A percentile compares a stretch with the other conserved stretches of the same genome.
Evolutionary conservation across 176 grass and related monocot genomes (phyloP).

Genomic region (Bothriochloa decipiens): DNA sequence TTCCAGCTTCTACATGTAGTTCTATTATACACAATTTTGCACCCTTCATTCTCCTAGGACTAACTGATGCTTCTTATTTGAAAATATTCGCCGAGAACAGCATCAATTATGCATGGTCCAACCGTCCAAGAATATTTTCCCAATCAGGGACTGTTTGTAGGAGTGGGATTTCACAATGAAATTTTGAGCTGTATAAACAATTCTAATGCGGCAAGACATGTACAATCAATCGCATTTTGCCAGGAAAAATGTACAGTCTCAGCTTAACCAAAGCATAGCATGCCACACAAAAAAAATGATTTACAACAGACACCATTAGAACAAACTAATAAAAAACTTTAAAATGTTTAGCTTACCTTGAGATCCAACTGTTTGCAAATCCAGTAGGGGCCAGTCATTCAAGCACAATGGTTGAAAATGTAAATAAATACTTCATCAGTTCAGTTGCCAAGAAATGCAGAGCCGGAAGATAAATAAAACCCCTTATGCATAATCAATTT

Average conservation of each 20-base stretch:
- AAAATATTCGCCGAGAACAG: background rate
- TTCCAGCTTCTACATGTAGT: background rate
- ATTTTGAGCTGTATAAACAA: background rate
- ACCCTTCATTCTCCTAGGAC: background rate
- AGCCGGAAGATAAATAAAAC: background rate
- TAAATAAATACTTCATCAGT: constrained; percentile 34
- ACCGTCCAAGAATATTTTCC: background rate
- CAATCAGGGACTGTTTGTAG: background rate
- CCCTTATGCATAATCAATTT: constrained; percentile 23
- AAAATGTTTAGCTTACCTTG: constrained; percentile 68
- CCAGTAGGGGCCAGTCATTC: constrained; percentile 31
- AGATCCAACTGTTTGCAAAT: constrained; percentile 75
- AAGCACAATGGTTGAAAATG: constrained; percentile 38
- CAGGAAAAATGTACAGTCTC: constrained; percentile 1
- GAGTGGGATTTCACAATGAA: background rate
- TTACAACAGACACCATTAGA: constrained; percentile 12
- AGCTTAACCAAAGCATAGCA: background rate
- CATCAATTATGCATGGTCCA: background rate
- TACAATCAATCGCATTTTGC: background rate
- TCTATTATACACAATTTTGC: constrained; percentile 8
- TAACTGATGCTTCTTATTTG: background rate
- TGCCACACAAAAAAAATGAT: constrained; percentile 15
- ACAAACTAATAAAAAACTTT: background rate
- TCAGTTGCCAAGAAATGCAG: constrained; percentile 36
- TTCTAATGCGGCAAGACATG: background rate